A percentile compares a stretch with the other conserved stretches of the same genome.
Evolutionary conservation across 805 yeast genomes (phyloP).

Genomic region (Saturnispora diversa): DNA sequence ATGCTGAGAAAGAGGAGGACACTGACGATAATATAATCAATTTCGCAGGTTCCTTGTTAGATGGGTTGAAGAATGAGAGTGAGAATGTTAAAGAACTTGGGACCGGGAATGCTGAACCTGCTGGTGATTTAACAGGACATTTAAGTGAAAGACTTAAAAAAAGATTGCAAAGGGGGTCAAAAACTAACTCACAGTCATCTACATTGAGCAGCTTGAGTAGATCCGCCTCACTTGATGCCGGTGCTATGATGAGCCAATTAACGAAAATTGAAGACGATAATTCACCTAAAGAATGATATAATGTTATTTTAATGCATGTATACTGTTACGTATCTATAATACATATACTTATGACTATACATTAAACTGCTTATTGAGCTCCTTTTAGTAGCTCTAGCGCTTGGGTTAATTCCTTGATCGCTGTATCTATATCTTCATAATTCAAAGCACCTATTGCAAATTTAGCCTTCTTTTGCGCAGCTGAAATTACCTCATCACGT

Average conservation of each 20-base stretch:
- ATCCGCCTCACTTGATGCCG: constrained; percentile 18
- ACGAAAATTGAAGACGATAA: not conserved
- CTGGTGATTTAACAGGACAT: constrained; percentile 14
- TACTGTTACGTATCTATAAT: not conserved
- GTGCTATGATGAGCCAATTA: not conserved
- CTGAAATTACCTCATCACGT: constrained; percentile 45
- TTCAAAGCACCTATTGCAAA: constrained; percentile 74
- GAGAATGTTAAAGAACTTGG: not conserved
- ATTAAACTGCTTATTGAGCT: not conserved
- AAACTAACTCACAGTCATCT: not conserved
- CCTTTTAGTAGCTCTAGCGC: constrained; percentile 42
- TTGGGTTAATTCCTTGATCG: constrained; percentile 47
- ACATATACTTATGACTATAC: not conserved
- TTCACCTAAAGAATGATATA: not conserved
- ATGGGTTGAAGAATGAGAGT: constrained; percentile 7
- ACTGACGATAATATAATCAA: constrained; percentile 17
- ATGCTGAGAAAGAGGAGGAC: not conserved
- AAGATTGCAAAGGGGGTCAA: constrained; percentile 20
- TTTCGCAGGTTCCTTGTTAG: constrained; percentile 2
- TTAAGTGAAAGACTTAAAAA: constrained; percentile 27
- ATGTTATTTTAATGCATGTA: not conserved
- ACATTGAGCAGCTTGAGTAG: constrained; percentile 12
- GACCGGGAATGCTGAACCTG: not conserved
- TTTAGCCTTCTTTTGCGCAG: constrained; percentile 62
- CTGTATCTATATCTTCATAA: constrained; percentile 66